These are phyloP conservation scores for Penicillium cataractarum DNA, from an alignment of 495 filamentous ascomycete genomes.

Conservation along the genomic window DNA sequence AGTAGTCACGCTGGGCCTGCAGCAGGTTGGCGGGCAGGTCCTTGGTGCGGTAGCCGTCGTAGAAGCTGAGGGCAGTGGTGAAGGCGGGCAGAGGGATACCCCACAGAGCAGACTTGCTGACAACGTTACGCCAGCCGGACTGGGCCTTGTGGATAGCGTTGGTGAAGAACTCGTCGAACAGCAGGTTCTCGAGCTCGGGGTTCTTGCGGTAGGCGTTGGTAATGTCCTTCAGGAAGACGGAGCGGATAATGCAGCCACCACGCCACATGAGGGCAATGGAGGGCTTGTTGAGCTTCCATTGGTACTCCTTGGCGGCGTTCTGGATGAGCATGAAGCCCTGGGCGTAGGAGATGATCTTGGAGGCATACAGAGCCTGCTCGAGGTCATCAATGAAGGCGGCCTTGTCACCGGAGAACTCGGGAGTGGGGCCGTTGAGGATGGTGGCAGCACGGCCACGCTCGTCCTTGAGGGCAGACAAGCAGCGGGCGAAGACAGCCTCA, in stretches of 20 bases:
- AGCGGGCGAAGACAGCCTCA: slow-evolving; percentile 94
- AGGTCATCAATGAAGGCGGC: slow-evolving; percentile 92
- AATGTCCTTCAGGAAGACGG: slow-evolving; percentile 99
- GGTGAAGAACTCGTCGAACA: slow-evolving; percentile 99
- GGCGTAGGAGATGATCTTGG: slow-evolving; percentile 99
- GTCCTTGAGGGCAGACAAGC: slow-evolving; percentile 89
- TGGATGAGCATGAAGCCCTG: slow-evolving; percentile 99
- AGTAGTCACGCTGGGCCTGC: slow-evolving; percentile 99
- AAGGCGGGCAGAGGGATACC: slow-evolving; percentile 96
- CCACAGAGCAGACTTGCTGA: slow-evolving; percentile 87
- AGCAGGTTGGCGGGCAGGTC: slow-evolving; percentile 96
- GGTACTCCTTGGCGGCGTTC: slow-evolving; percentile 92
- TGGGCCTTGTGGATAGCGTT: slow-evolving; percentile 97
- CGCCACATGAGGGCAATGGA: slow-evolving; percentile 99
- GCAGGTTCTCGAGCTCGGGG: slow-evolving; percentile 94
- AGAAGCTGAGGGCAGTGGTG: slow-evolving; percentile 95
- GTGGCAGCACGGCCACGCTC: slow-evolving; percentile 85
- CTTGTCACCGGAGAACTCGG: slow-evolving; percentile 85
- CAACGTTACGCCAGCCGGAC: slow-evolving; percentile 91
- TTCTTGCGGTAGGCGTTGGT: slow-evolving; percentile 93
- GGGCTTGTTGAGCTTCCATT: slow-evolving; percentile 99
- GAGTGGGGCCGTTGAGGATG: slow-evolving; percentile 76
- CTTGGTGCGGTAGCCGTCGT: slow-evolving; percentile 95
- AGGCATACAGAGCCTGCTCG: slow-evolving; percentile 97
- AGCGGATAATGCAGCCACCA: slow-evolving; percentile 99